Percentiles rank a stretch among this genome's conserved stretches.
These are phyloP conservation scores for Boletellus sp. DNA, from an alignment of 768 basidiomycete genomes.

Conservation along the genomic window DNA sequence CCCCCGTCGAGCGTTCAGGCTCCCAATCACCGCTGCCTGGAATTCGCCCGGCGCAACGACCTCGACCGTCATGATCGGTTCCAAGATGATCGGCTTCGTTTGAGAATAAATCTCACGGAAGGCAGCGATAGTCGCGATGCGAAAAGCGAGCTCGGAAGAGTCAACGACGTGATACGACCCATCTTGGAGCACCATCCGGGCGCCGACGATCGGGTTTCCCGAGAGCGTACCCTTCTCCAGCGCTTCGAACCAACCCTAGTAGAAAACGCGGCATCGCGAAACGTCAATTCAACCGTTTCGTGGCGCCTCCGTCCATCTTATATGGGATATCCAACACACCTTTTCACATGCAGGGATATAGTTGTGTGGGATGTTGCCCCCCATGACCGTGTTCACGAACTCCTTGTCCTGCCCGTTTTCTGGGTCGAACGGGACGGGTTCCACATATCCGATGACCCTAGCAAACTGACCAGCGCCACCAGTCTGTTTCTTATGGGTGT, in stretches of 20 bases:
- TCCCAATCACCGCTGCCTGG: slow-evolving; percentile 93
- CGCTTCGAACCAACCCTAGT: slow-evolving; percentile 91
- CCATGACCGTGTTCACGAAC: slow-evolving; percentile 88
- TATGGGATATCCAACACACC: slow-evolving; percentile 40
- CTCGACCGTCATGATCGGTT: slow-evolving; percentile 99
- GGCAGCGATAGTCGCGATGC: slow-evolving; percentile 84
- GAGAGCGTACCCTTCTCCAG: slow-evolving; percentile 86
- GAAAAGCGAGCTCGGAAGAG: slow-evolving; percentile 95
- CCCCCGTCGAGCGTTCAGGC: slow-evolving; percentile 86
- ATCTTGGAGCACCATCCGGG: slow-evolving; percentile 84
- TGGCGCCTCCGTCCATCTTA: not conserved
- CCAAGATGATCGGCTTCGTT: slow-evolving; percentile 78
- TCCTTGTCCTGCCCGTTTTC: slow-evolving; percentile 80
- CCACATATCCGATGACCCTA: slow-evolving; percentile 85
- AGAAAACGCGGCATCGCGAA: not conserved
- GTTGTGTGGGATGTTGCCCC: slow-evolving; percentile 85
- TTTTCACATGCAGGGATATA: slow-evolving; percentile 96
- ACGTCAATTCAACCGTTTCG: not conserved
- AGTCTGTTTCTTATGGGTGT: slow-evolving; percentile 97
- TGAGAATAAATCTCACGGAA: slow-evolving; percentile 86
- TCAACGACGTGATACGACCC: slow-evolving; percentile 92
- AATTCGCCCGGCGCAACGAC: slow-evolving; percentile 95
- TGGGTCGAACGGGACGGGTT: slow-evolving; percentile 73
- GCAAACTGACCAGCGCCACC: slow-evolving; percentile 98
- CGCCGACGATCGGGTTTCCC: slow-evolving; percentile 84